Evolutionary conservation across 371 early-diverging fungal genomes (phyloP).

Genomic region (Mucor velutinosus): DNA sequence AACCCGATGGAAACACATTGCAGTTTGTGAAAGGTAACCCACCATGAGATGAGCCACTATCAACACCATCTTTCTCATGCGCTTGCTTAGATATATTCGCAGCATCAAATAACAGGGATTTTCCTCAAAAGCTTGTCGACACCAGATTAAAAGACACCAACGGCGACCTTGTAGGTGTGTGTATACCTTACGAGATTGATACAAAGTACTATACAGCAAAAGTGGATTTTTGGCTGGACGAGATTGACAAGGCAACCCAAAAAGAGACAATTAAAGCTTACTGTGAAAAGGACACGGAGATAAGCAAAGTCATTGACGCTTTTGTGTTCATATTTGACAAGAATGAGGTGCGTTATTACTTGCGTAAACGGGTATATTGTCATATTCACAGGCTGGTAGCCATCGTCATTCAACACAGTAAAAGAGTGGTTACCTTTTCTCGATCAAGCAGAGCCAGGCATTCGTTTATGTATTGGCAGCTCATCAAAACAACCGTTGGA

Average conservation of each 20-base stretch:
- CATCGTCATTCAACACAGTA: constrained; percentile 56
- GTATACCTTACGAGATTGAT: constrained; percentile 65
- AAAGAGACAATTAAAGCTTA: constrained; percentile 48
- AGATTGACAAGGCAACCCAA: constrained; percentile 32
- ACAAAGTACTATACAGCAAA: constrained; percentile 78
- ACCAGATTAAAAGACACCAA: constrained; percentile 34
- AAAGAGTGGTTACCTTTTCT: constrained; percentile 59
- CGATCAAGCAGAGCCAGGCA: constrained; percentile 55
- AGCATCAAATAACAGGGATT: constrained; percentile 23
- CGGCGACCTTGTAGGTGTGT: constrained; percentile 45
- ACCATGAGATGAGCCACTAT: neutral
- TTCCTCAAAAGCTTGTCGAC: constrained; percentile 26
- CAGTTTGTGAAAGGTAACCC: constrained; percentile 53
- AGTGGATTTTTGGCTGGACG: constrained; percentile 73
- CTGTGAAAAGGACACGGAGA: constrained; percentile 48
- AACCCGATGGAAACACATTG: constrained; percentile 46
- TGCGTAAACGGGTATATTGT: neutral
- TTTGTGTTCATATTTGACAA: constrained; percentile 68
- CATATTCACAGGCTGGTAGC: constrained; percentile 19
- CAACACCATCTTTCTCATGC: no score
- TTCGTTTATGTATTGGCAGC: constrained; percentile 56
- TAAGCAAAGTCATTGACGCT: constrained; percentile 67
- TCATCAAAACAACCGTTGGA: neutral
- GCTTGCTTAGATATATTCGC: constrained; percentile 26
- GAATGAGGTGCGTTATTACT: constrained; percentile 35